Percentiles rank a stretch among this genome's conserved stretches.
These are phyloP conservation scores for Mycena floridula DNA, from an alignment of 768 basidiomycete genomes.

Conservation along the genomic window DNA sequence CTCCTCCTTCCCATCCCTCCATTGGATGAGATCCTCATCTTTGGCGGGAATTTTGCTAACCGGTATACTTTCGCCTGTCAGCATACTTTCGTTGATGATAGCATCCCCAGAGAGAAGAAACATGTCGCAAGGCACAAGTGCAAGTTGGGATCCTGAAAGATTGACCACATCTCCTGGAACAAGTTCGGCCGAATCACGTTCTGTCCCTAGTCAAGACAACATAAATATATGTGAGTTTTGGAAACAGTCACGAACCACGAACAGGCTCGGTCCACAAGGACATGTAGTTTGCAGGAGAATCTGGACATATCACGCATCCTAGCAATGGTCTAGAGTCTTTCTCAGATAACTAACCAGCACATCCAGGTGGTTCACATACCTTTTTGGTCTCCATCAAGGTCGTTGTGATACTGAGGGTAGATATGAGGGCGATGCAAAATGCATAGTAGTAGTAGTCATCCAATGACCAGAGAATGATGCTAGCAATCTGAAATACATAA, in stretches of 20 bases:
- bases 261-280: constrained; percentile 72
- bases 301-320: constrained; percentile 96
- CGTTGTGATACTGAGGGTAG: constrained; percentile 71
- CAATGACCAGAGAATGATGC: constrained; percentile 88
- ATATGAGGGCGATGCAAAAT: constrained; percentile 93
- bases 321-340: constrained; percentile 61
- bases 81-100: constrained; percentile 98
- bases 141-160: constrained; percentile 68
- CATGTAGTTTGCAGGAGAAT: constrained; percentile 72
- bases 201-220: constrained; percentile 44
- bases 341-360: constrained; percentile 3
- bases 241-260: too few relatives aligned
- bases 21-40: constrained; percentile 67
- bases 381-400: constrained; percentile 91
- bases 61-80: constrained; percentile 97
- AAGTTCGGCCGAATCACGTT: constrained; percentile 67
- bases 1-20: constrained; percentile 68
- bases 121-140: constrained; percentile 82
- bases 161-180: constrained; percentile 93
- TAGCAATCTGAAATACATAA: constrained; percentile 97
- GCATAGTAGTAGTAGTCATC: constrained; percentile 98
- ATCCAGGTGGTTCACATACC: constrained; percentile 40
- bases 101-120: constrained; percentile 93
- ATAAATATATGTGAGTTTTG: not conserved
- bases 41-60: constrained; percentile 87